Evolutionary conservation across 1,284 basidiomycete species (phyloP), one percentile per base, ranked within the genome.

Genomic region (Melampsora larici-populina): DNA sequence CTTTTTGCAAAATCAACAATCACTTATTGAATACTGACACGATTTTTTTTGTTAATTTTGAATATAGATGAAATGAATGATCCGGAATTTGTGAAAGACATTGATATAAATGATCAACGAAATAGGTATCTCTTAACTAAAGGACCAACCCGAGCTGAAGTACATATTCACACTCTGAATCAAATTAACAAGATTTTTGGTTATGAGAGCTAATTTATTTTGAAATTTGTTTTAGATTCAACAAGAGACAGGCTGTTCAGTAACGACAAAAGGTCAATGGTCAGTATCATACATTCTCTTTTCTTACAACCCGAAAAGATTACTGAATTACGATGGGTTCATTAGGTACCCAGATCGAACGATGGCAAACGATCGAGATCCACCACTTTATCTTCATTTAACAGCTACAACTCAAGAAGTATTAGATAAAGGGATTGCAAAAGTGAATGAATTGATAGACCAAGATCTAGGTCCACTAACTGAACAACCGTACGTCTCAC

Each of bases 71-170:
- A 77, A 77, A 40, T 70, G 1, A 77, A 77, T 55, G 74, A 77
- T 51, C 74, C 74, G 17, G 92, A 92, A 70, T 97, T 91, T 82
- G 90, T 89, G 21, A 89, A 92, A 81, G 94, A 97, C 83, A 93
- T 99, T 79, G 95, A 98, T 84, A 97, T 99, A 84, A 98, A 99
- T 85, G 97, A 99, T 85, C 87, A 96, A 78, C 87, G 95, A 81
- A 99, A 99, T 85, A 88, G 96, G 79, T 99, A 99, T 85, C 87
- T 98, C 83, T 86, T 99, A 82, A 99, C 97, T 63, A 97, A 94
- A 84, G 92, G 93, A 1, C 88, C 91, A 40, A 98, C 95, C 1
- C 96, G 98, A 96, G 87, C 93, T 94, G 79, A 79, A 89, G 81
- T 87, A 29, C 81, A 79, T 43, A 15, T 5, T 33, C 46, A 40